Evolutionary conservation across 768 basidiomycete species (phyloP), one percentile per base, ranked within the genome.

Genomic region (Boletus reticuloceps): DNA sequence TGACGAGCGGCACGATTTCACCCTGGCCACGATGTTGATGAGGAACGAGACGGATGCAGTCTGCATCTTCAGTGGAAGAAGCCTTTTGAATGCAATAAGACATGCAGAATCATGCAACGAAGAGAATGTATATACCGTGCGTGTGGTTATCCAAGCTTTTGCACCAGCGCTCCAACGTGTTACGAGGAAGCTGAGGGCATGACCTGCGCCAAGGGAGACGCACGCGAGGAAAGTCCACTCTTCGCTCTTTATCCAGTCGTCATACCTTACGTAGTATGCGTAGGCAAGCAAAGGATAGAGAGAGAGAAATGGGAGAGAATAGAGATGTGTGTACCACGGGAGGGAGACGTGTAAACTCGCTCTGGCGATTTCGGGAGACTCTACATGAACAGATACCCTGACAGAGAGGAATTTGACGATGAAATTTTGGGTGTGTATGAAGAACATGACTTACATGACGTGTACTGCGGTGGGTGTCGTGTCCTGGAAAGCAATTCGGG

Each of bases 181-280:
- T 13, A 89, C 77, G 43, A 99, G 77, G 72, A 94, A 99, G 65
- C 91, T 94, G 53, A 99, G 80, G 4, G 94, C 93, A 70, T 98
- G 97, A 3, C 89, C 84, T 7, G 83, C 88, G 20, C 90, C 90
- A 9, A 99, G 81, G 4, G 84, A 74, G 14, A 95, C 88, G 60
- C 89, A 94, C 37, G 89, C 91, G 20, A 98, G 82, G 69, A 98
- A 99, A 0, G 97, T 96, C 95, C 95, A 98, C 70, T 98, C 96
- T 73, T 96, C 94, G 54, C 90, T 91, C 65, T 86, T 81, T 51
- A 98, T 76, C 89, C 91, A 97, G 58, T 86, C 75, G 64, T 96
- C 91, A 71, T 98, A 97, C 71, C 82, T 87, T 72, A 94, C 71
- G 64, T 88, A 91, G 77, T 98, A 98, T 20, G 94, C 88, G 70